Percentiles rank a stretch among this genome's conserved stretches.
phyloP scores from a whole-genome alignment of 768 basidiomycete species.

The Megacollybia marginata region DNA sequence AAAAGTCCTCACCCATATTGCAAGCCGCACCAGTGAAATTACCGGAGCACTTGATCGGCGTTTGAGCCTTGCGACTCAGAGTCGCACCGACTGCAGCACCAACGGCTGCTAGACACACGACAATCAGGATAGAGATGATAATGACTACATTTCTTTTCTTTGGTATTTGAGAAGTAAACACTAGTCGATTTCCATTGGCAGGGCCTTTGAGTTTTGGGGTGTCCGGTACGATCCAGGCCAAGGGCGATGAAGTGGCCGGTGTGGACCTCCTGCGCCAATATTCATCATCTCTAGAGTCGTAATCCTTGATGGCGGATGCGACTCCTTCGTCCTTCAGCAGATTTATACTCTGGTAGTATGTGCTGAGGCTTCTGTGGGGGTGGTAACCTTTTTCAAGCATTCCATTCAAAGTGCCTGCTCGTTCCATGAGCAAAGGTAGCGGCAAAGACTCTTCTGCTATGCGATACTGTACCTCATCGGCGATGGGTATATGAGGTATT shows the following conservation, averaged over 20 bases:
- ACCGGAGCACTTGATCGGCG: constrained; percentile 26
- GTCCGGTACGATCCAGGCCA: background rate
- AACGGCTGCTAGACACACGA: constrained; percentile 32
- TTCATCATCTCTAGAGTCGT: background rate
- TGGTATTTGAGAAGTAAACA: background rate
- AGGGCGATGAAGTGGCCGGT: constrained; percentile 5
- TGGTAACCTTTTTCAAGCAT: constrained; percentile 47
- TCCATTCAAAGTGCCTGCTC: constrained; percentile 39
- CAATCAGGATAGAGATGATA: constrained; percentile 20
- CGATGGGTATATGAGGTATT: constrained; percentile 37
- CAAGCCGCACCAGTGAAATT: constrained; percentile 44
- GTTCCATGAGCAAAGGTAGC: constrained; percentile 44
- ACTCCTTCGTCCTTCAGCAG: background rate
- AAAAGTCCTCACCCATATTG: constrained; percentile 40
- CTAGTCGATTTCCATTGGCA: no score
- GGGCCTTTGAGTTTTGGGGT: background rate
- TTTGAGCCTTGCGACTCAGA: constrained; percentile 20
- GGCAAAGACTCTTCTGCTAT: constrained; percentile 39
- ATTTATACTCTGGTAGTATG: constrained; percentile 8
- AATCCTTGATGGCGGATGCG: background rate
- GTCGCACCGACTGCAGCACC: constrained; percentile 39
- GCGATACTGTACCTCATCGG: constrained; percentile 32
- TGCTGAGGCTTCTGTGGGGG: constrained; percentile 38
- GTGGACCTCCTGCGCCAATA: constrained; percentile 3
- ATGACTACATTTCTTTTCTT: background rate